Evolutionary conservation across 176 grass and related monocot species (phyloP).

Genomic region (Thalia dealbata): DNA sequence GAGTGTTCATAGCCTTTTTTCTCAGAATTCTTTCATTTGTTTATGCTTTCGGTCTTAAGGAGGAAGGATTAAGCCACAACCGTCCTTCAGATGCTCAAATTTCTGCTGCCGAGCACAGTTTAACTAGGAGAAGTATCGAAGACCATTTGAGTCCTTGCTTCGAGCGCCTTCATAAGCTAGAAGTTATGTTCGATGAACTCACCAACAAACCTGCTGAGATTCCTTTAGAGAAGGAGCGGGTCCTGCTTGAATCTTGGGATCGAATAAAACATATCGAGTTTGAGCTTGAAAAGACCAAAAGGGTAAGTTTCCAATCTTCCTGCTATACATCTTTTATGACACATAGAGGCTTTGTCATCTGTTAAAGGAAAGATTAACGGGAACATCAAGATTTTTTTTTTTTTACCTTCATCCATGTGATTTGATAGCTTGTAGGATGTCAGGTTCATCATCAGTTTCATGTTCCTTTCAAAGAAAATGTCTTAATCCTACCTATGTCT

Average conservation of each 20-base stretch:
- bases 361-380: too few relatives aligned
- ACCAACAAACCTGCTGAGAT: slow-evolving; percentile 52
- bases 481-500: too few relatives aligned
- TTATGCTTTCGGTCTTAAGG: slow-evolving; percentile 25
- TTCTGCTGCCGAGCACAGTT: slow-evolving; percentile 13
- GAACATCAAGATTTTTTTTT: too few relatives aligned
- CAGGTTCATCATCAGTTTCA: too few relatives aligned
- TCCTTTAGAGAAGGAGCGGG: slow-evolving; percentile 59
- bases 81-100: slow-evolving; percentile 10
- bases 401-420: too few relatives aligned
- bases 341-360: too few relatives aligned
- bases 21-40: slow-evolving; percentile 59
- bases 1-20: slow-evolving; percentile 31
- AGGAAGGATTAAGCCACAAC: slow-evolving; percentile 27
- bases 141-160: slow-evolving; percentile 41
- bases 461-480: too few relatives aligned
- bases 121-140: slow-evolving; percentile 6
- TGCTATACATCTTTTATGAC: neutral
- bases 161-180: slow-evolving; percentile 57
- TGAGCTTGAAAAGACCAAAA: slow-evolving; percentile 97
- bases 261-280: slow-evolving; percentile 87
- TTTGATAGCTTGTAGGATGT: too few relatives aligned
- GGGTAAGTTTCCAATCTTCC: slow-evolving; percentile 28
- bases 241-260: slow-evolving; percentile 80
- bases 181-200: slow-evolving; percentile 55